Percentiles rank a stretch among this genome's conserved stretches.
These are phyloP conservation scores for Phoenix roebelenii DNA, from an alignment of 176 grass and related monocot genomes.

Conservation along the genomic window DNA sequence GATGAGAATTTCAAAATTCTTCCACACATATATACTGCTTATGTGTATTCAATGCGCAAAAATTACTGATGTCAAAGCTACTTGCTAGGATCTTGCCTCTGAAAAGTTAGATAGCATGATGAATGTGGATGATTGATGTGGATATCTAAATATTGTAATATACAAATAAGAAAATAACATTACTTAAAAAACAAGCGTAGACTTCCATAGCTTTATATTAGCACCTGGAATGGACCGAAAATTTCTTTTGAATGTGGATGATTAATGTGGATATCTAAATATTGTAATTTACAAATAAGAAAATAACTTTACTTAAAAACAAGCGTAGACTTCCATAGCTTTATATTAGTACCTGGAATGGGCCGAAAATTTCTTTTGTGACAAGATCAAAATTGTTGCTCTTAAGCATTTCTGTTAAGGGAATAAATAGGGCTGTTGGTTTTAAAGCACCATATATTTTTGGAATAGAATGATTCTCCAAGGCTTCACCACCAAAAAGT, in stretches of 20 bases:
- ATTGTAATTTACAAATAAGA: no score
- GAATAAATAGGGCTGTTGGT: constrained; percentile 89
- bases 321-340: not conserved
- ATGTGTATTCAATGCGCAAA: no score
- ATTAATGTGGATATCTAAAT: no score
- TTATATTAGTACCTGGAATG: constrained; percentile 64
- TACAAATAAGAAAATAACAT: no score
- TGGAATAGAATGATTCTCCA: constrained; percentile 84
- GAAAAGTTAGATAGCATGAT: not conserved
- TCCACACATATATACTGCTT: no score
- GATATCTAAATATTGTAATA: no score
- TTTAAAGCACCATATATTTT: constrained; percentile 86
- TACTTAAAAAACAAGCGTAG: no score
- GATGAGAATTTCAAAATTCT: no score
- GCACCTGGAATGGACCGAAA: constrained; percentile 98
- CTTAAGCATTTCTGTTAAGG: constrained; percentile 70
- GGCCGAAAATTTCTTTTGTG: constrained; percentile 85
- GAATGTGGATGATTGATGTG: no score
- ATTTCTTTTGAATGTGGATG: constrained; percentile 36
- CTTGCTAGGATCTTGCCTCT: not conserved
- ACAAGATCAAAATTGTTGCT: constrained; percentile 69
- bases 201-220: not conserved
- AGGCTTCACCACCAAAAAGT: constrained; percentile 75
- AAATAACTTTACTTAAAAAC: no score
- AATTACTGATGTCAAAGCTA: no score